Conservation (phyloP, 1,284 basidiomycete genomes). For the Leucoagaricus sp. region DNA sequence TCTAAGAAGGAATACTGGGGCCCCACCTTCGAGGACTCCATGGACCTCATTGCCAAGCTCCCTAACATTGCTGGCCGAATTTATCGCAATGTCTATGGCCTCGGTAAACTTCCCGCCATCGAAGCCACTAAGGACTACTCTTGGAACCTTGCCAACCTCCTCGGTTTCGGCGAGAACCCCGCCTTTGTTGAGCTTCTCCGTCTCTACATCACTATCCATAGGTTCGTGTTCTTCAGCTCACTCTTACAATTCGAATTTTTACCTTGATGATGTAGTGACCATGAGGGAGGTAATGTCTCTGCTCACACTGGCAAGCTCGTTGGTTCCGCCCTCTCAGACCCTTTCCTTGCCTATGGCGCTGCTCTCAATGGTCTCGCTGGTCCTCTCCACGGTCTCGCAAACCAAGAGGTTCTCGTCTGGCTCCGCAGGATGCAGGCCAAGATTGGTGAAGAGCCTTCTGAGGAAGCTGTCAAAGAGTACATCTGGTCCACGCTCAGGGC, state of each 20-base stretch:
- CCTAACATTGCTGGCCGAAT: conserved; percentile 97
- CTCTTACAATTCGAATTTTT: conserved; percentile 23
- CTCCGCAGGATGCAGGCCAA: conserved; percentile 86
- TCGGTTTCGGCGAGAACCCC: conserved; percentile 89
- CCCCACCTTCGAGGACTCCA: conserved; percentile 93
- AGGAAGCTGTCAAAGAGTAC: conserved; percentile 89
- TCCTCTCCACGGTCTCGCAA: conserved; percentile 95
- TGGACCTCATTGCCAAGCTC: conserved; percentile 98
- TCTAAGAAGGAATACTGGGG: conserved; percentile 98
- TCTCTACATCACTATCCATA: conserved; percentile 98
- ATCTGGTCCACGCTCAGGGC: conserved; percentile 91
- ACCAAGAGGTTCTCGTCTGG: conserved; percentile 95
- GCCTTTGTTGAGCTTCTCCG: conserved; percentile 95
- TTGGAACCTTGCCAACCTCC: conserved; percentile 88
- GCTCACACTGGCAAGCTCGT: conserved; percentile 97
- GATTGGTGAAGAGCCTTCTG: conserved; percentile 80
- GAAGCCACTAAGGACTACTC: conserved; percentile 92
- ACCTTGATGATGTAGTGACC: conserved; percentile 65
- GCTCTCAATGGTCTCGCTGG: conserved; percentile 97
- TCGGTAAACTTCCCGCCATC: conserved; percentile 88
- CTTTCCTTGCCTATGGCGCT: conserved; percentile 94
- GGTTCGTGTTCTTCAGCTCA: conserved; percentile 33
- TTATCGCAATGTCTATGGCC: conserved; percentile 92
- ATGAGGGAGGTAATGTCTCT: conserved; percentile 98
- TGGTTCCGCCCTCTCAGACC: conserved; percentile 96